Evolutionary conservation across 176 grass and related monocot genomes (phyloP).

Genomic region (Luzula sylvatica): DNA sequence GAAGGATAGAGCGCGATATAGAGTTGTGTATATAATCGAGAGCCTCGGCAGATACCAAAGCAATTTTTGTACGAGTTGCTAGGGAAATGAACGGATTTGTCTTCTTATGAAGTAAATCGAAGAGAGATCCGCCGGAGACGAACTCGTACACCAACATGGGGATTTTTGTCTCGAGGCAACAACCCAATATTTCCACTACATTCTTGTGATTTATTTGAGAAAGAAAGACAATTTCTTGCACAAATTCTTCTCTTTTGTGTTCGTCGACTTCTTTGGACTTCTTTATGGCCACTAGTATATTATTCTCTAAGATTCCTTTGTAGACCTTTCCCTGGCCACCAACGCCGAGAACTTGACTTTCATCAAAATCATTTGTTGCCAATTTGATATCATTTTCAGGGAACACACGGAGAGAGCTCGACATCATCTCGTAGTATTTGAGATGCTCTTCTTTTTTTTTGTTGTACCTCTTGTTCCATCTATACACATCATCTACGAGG

Average conservation of each 20-base stretch:
- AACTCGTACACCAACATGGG: conserved; percentile 32
- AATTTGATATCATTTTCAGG: not conserved
- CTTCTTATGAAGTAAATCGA: conserved; percentile 11
- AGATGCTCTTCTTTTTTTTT: not conserved
- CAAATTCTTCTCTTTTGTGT: conserved; percentile 21
- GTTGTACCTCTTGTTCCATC: not conserved
- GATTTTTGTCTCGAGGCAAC: conserved; percentile 25
- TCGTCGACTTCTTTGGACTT: not conserved
- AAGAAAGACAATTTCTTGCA: conserved; percentile 14
- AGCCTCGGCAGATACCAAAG: not conserved
- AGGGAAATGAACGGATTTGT: not conserved
- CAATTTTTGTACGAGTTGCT: not conserved
- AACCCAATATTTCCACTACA: not conserved
- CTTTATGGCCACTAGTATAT: not conserved
- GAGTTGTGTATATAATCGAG: conserved; percentile 1
- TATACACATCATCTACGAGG: not conserved
- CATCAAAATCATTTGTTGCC: conserved; percentile 9
- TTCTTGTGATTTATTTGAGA: conserved; percentile 15
- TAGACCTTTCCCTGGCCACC: not conserved
- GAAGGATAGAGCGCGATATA: conserved; percentile 3
- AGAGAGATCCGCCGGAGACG: not conserved
- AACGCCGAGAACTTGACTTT: not conserved
- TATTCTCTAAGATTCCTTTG: not conserved
- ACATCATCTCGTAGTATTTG: conserved; percentile 16
- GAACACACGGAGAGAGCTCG: conserved; percentile 1